phyloP scores from a whole-genome alignment of 257 asterid species.

The Gentiana straminea region DNA sequence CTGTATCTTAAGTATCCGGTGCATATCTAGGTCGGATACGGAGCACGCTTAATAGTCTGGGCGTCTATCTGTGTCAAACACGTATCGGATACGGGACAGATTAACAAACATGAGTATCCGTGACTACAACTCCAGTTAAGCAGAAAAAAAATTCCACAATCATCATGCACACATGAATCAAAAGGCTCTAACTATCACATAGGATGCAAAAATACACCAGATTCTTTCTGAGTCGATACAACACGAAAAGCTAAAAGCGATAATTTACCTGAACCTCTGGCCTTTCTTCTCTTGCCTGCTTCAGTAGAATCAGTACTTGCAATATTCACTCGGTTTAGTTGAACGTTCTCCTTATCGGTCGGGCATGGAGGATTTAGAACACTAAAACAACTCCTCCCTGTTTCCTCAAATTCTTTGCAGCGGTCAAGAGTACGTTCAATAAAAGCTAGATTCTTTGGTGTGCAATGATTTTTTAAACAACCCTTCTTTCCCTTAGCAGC shows the following conservation, averaged over 20 bases:
- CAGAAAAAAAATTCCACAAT: no score
- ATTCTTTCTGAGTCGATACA: neutral
- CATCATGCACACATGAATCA: no score
- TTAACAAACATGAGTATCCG: no score
- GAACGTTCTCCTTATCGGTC: neutral
- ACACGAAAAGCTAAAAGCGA: neutral
- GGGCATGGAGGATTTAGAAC: neutral
- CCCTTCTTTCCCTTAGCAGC: neutral
- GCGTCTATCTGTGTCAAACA: no score
- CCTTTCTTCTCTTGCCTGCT: neutral
- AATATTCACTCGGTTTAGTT: neutral
- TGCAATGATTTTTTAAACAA: neutral
- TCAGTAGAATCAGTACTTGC: neutral
- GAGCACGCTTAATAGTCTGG: no score
- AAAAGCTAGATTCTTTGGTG: neutral
- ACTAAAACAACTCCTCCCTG: slow-evolving; percentile 13
- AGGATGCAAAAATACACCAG: no score
- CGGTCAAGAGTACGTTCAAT: slow-evolving; percentile 2
- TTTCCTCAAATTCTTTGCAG: slow-evolving; percentile 10
- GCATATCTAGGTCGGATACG: no score
- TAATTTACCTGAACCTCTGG: neutral
- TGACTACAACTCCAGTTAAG: neutral
- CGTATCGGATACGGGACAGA: no score
- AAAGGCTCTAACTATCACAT: no score
- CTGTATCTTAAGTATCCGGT: no score